Evolutionary conservation across 148 eudicot genomes (phyloP).

Genomic region (Limonium bicolor): DNA sequence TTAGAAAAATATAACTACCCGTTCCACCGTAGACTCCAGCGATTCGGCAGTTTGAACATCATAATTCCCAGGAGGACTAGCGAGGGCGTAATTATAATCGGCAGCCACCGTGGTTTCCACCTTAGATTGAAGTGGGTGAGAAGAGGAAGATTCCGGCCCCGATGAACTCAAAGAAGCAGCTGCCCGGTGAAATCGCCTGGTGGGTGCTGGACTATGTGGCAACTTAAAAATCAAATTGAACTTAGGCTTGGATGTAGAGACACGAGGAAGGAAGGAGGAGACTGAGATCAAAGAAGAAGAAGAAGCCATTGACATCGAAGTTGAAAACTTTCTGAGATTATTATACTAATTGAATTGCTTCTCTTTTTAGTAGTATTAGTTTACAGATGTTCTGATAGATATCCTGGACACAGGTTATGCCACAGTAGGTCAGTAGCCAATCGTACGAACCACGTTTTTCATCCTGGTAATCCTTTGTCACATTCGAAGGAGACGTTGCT

Average conservation of each 20-base stretch:
- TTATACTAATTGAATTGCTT: no score
- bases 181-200: constrained; percentile 1
- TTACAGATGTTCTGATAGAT: no score
- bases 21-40: constrained; percentile 61
- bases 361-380: no score
- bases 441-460: no score
- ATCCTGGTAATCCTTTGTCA: no score
- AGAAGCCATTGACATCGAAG: no score
- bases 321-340: no score
- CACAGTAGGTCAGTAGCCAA: no score
- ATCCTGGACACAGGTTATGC: no score
- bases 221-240: no score
- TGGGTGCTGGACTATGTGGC: constrained; percentile 1
- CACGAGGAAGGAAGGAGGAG: constrained; percentile 10
- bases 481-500: no score
- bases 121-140: constrained; percentile 9
- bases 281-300: constrained; percentile 6
- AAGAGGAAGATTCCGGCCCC: constrained; percentile 15
- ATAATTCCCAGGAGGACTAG: constrained; percentile 21
- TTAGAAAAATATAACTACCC: constrained; percentile 31
- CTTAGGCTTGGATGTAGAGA: background rate
- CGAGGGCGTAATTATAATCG: constrained; percentile 8
- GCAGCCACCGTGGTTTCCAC: constrained; percentile 3
- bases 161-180: constrained; percentile 26
- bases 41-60: constrained; percentile 18